A percentile compares a stretch with the other conserved stretches of the same genome.
Evolutionary conservation across 257 asterid species (phyloP).

Genomic region (Anisodus acutangulus): DNA sequence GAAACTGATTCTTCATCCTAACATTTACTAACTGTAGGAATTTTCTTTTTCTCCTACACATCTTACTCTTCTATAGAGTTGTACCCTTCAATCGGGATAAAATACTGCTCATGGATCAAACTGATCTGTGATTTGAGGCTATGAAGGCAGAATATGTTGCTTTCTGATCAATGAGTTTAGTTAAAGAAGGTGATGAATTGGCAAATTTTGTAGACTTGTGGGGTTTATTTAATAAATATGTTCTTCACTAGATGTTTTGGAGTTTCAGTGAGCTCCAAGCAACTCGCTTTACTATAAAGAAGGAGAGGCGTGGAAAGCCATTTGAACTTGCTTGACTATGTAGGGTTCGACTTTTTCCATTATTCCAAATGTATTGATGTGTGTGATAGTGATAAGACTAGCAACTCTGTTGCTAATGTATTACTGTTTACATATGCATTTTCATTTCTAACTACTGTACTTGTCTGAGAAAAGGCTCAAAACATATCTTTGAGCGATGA

Average conservation of each 20-base stretch:
- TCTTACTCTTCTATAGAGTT: background rate
- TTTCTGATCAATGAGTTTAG: conserved; percentile 24
- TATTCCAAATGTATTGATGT: background rate
- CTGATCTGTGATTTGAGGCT: conserved; percentile 32
- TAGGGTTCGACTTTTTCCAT: no score
- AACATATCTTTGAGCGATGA: no score
- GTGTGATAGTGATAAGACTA: background rate
- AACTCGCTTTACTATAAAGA: no score
- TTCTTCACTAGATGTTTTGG: conserved; percentile 7
- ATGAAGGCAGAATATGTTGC: conserved; percentile 24
- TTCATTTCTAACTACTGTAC: background rate
- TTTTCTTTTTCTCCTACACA: background rate
- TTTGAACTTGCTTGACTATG: no score
- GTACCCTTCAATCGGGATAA: conserved; percentile 28
- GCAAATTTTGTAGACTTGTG: conserved; percentile 31
- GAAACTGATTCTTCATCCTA: conserved; percentile 35
- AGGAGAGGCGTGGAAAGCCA: no score
- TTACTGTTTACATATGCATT: background rate
- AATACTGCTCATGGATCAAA: conserved; percentile 30
- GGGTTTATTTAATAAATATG: conserved; percentile 27
- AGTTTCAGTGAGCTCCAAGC: background rate
- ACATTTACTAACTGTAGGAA: conserved; percentile 10
- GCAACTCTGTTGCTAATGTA: background rate
- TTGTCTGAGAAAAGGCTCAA: background rate
- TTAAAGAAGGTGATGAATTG: conserved; percentile 25